Evolutionary conservation across 2,329 filamentous ascomycete genomes (phyloP).

Genomic region (Fusarium sp.): DNA sequence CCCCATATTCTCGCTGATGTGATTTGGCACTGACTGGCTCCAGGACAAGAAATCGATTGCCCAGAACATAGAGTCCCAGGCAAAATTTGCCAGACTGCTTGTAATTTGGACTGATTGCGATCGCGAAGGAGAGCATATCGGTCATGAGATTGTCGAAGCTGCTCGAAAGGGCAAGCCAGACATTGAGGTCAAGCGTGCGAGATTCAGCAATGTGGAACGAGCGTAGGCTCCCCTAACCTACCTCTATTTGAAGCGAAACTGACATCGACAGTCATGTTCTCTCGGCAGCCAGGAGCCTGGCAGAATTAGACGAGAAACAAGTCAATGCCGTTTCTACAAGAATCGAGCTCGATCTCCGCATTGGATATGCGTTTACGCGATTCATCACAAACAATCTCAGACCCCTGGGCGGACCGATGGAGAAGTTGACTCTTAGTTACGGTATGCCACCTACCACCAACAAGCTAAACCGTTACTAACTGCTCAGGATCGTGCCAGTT

Average conservation of each 20-base stretch:
- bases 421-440: constrained; percentile 80
- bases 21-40: constrained; percentile 18
- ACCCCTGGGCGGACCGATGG: constrained; percentile 74
- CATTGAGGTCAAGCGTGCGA: constrained; percentile 86
- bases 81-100: constrained; percentile 76
- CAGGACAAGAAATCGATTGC: constrained; percentile 85
- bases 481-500: constrained; percentile 88
- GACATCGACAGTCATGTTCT: constrained; percentile 77
- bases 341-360: constrained; percentile 92
- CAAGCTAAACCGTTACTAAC: constrained; percentile 10
- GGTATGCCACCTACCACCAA: constrained; percentile 59
- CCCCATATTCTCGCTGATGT: background rate
- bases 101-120: constrained; percentile 99
- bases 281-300: constrained; percentile 80
- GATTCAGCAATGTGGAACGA: constrained; percentile 95
- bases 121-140: constrained; percentile 96
- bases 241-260: background rate
- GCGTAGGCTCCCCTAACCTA: constrained; percentile 65
- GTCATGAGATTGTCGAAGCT: constrained; percentile 86
- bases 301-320: constrained; percentile 84
- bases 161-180: constrained; percentile 78
- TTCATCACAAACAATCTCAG: constrained; percentile 86
- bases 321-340: constrained; percentile 88
- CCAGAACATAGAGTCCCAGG: constrained; percentile 85
- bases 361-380: constrained; percentile 92